Evolutionary conservation across 2,329 filamentous ascomycete species (phyloP), one percentile per base, ranked within the genome.

Genomic region (Sporothrix curviconia): DNA sequence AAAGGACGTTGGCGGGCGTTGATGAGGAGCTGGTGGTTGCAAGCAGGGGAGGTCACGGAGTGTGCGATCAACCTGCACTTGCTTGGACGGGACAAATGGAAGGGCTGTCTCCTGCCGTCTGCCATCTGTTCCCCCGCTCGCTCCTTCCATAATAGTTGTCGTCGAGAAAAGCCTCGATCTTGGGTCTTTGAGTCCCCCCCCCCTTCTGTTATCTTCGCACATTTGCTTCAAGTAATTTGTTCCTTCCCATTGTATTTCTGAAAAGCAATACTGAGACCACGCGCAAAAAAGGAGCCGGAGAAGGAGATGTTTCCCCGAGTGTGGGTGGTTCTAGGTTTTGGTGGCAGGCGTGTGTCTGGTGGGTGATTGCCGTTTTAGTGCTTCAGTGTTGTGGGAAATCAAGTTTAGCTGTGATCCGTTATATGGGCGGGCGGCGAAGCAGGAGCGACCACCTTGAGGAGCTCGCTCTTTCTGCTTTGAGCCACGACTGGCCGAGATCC

Each of bases 271-370:
- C n/a, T n/a, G n/a, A n/a, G n/a, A n/a, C n/a, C n/a, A n/a, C n/a
- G n/a, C n/a, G n/a, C n/a, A n/a, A n/a, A n/a, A n/a, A n/a, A n/a
- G n/a, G n/a, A n/a, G n/a, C n/a, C 52, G 52, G 52, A 55, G 52
- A 46, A 7, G 52, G 15, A n/a, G 14, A 55, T 37, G 52, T 37
- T 7, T 17, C 52, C 52, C 52, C 52, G 52, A 22, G 52, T 34
- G 51, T 24, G 39, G n/a, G 17, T 36, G 37, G 11, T 32, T 11
- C 28, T 32, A 6, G 28, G n/a, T 36, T 19, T 15, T n/a, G n/a
- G n/a, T n/a, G n/a, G n/a, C n/a, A n/a, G n/a, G n/a, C 17, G 3
- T n/a, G 19, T n/a, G 11, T 22, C 24, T 19, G 39, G 39, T 43
- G 39, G 36, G 51, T 34, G 39, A n/a, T 8, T 43, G 8, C 51